phyloP scores from a whole-genome alignment of 805 yeast genomes.

The Clavispora phyllophila region DNA sequence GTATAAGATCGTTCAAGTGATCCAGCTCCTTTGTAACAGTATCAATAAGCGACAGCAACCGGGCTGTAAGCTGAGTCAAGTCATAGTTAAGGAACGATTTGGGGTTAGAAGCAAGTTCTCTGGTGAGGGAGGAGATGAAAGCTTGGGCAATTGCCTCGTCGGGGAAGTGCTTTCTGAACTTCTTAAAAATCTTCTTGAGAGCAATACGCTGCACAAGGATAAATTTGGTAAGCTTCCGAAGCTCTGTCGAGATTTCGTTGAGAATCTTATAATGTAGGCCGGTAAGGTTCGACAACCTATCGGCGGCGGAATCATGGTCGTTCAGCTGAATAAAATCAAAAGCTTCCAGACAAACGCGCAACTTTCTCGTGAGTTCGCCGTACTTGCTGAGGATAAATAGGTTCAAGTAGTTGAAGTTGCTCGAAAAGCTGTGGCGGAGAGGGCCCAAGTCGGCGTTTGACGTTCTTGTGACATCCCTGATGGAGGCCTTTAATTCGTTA shows the following conservation, averaged over 20 bases:
- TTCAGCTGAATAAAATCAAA: conserved; percentile 5
- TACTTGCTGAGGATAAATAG: conserved; percentile 63
- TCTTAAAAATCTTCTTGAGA: conserved; percentile 67
- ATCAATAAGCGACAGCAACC: conserved; percentile 18
- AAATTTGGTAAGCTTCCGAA: conserved; percentile 66
- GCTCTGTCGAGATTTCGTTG: conserved; percentile 36
- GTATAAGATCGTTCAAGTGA: conserved; percentile 10
- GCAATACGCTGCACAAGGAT: conserved; percentile 71
- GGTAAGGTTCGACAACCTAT: conserved; percentile 18
- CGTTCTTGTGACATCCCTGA: conserved; percentile 50
- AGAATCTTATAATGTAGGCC: conserved; percentile 33
- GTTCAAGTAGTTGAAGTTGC: conserved; percentile 56
- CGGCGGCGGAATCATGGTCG: conserved; percentile 3
- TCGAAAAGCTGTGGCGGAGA: conserved; percentile 37
- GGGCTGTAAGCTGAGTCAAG: conserved; percentile 56
- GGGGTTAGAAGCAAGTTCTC: conserved; percentile 35
- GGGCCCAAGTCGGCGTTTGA: conserved; percentile 27
- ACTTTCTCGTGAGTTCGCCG: conserved; percentile 56
- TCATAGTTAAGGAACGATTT: conserved; percentile 59
- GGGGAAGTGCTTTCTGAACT: conserved; percentile 47
- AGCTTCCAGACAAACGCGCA: conserved; percentile 27
- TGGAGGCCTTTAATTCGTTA: conserved; percentile 64
- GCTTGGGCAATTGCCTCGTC: conserved; percentile 17
- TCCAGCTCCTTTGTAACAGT: conserved; percentile 12
- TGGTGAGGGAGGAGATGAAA: conserved; percentile 32